A percentile compares a stretch with the other conserved stretches of the same genome.
phyloP scores from a whole-genome alignment of 331 rosid genomes.

The Ulmus americana region DNA sequence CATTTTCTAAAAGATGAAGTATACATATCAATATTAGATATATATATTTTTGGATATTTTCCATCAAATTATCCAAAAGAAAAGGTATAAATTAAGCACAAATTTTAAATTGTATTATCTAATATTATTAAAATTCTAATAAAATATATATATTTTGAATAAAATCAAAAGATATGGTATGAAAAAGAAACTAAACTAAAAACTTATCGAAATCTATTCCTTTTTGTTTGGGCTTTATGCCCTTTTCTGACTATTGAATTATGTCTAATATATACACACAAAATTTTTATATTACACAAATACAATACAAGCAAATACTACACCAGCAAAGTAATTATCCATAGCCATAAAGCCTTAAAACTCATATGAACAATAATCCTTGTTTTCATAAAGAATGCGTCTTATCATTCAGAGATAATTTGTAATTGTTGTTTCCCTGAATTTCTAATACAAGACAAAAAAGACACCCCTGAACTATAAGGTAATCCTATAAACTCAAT shows the following conservation, averaged over 20 bases:
- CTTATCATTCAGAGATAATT: slow-evolving; percentile 10
- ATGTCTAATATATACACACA: background rate
- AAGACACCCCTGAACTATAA: slow-evolving; percentile 1
- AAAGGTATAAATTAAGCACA: too few species aligned
- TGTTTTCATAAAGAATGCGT: slow-evolving; percentile 13
- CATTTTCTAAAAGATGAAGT: too few species aligned
- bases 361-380: background rate
- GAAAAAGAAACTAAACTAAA: too few species aligned
- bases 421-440: slow-evolving; percentile 11
- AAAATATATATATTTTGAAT: too few species aligned
- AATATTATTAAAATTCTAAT: too few species aligned
- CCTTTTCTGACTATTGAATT: background rate
- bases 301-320: background rate
- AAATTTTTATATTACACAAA: background rate
- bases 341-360: background rate
- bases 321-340: background rate
- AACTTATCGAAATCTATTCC: background rate
- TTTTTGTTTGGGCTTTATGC: background rate
- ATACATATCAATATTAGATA: too few species aligned
- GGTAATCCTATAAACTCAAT: slow-evolving; percentile 25
- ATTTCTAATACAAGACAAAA: slow-evolving; percentile 15
- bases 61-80: too few species aligned
- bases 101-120: too few species aligned
- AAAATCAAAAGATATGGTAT: too few species aligned
- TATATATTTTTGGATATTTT: too few species aligned